A percentile compares a stretch with the other conserved stretches of the same genome.
Evolutionary conservation across 192 early-diverging fungal species (phyloP).

Genomic region (Gamsiella multidivaricata): DNA sequence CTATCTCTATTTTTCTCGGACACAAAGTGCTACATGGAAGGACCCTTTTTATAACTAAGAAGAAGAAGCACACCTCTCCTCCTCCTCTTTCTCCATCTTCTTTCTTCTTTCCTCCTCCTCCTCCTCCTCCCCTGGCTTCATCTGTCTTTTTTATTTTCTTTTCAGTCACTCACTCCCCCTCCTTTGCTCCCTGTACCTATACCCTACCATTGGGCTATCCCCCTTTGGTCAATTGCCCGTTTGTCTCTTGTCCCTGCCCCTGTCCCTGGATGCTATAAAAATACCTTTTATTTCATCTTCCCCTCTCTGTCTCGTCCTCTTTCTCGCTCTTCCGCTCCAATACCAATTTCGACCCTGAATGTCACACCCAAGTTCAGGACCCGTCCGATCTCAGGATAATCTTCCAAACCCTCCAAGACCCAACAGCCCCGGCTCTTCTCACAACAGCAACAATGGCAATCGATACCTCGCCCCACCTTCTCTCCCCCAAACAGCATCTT

Average conservation of each 20-base stretch:
- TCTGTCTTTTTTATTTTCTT: not conserved
- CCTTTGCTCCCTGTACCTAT: too few species aligned
- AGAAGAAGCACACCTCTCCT: too few species aligned
- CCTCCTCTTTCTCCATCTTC: not conserved
- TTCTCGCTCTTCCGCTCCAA: not conserved
- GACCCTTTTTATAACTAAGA: too few species aligned
- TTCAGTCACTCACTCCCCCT: too few species aligned
- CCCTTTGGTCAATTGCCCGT: too few species aligned
- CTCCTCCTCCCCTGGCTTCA: not conserved
- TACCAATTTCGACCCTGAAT: not conserved
- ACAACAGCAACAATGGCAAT: not conserved
- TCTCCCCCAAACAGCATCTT: not conserved
- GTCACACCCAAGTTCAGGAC: not conserved
- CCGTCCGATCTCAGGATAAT: slow-evolving; percentile 11
- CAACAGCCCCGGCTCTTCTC: not conserved
- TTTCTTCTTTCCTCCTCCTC: too few species aligned
- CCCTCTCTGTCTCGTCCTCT: not conserved
- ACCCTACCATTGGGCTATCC: too few species aligned
- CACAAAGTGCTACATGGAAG: too few species aligned
- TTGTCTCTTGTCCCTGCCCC: not conserved
- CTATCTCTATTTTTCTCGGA: too few species aligned
- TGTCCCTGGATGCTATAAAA: too few species aligned
- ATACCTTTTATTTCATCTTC: not conserved
- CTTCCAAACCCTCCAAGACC: not conserved
- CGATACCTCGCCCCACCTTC: not conserved